These are phyloP conservation scores for Aphanomyces invadans DNA, from an alignment of 352 stramenopile genomes.

Conservation along the genomic window DNA sequence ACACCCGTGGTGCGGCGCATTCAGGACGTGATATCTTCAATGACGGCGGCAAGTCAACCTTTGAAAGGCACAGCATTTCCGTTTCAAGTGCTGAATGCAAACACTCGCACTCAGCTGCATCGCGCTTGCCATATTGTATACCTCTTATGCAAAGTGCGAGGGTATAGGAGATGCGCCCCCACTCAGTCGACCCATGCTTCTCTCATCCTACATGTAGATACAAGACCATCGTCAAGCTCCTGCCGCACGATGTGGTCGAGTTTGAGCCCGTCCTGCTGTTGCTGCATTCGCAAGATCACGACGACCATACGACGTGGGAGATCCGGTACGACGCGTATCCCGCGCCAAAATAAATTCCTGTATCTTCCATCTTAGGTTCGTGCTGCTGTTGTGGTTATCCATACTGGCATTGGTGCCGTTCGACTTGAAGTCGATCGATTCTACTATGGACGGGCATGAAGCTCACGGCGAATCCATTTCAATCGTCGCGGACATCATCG, in stretches of 20 bases:
- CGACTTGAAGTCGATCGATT: slow-evolving; percentile 94
- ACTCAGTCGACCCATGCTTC: slow-evolving; percentile 1
- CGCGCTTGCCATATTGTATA: slow-evolving; percentile 90
- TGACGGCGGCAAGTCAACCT: neutral
- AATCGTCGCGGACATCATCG: slow-evolving; percentile 74
- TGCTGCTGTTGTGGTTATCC: slow-evolving; percentile 95
- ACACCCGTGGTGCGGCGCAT: slow-evolving; percentile 9
- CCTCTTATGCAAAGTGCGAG: slow-evolving; percentile 93
- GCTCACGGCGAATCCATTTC: slow-evolving; percentile 32
- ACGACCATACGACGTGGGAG: slow-evolving; percentile 75
- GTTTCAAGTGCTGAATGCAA: slow-evolving; percentile 66
- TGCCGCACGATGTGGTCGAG: slow-evolving; percentile 94
- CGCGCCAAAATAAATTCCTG: no score
- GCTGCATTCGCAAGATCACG: slow-evolving; percentile 79
- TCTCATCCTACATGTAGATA: slow-evolving; percentile 28
- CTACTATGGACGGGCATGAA: slow-evolving; percentile 36
- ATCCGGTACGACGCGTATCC: slow-evolving; percentile 75
- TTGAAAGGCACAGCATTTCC: slow-evolving; percentile 50
- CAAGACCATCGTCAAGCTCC: slow-evolving; percentile 93
- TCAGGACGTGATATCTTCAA: neutral
- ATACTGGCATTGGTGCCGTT: slow-evolving; percentile 98
- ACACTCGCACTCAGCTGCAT: slow-evolving; percentile 48
- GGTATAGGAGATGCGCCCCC: slow-evolving; percentile 26
- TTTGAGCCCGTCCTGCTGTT: slow-evolving; percentile 92
- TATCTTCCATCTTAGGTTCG: slow-evolving; percentile 68